phyloP scores from a whole-genome alignment of 345 rosid genomes.

The Triadica sebifera region DNA sequence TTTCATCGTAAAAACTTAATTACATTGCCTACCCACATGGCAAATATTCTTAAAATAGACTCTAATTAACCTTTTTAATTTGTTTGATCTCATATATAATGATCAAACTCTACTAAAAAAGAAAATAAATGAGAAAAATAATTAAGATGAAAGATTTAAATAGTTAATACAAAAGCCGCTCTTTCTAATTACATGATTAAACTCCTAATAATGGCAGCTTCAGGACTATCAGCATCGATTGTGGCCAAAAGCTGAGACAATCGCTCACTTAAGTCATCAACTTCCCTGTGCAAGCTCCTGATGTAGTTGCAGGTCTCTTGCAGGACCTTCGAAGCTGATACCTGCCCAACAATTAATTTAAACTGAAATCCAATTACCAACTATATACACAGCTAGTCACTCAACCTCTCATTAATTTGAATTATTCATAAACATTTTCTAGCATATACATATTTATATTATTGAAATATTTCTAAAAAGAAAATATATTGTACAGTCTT shows the following conservation, averaged over 20 bases:
- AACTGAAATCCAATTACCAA: not conserved
- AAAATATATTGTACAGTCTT: too few relatives aligned
- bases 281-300: slow-evolving; percentile 80
- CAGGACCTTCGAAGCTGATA: slow-evolving; percentile 82
- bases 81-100: slow-evolving; percentile 31
- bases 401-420: not conserved
- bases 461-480: too few relatives aligned
- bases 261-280: slow-evolving; percentile 84
- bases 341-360: slow-evolving; percentile 35
- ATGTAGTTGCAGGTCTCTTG: slow-evolving; percentile 97
- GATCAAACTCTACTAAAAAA: slow-evolving; percentile 29
- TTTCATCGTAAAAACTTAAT: slow-evolving; percentile 33
- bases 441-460: not conserved
- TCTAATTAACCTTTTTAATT: not conserved
- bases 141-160: not conserved
- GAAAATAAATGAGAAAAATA: not conserved
- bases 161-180: not conserved
- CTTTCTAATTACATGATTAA: slow-evolving; percentile 50
- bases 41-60: slow-evolving; percentile 10
- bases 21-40: slow-evolving; percentile 23
- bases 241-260: slow-evolving; percentile 79
- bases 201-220: slow-evolving; percentile 92
- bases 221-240: slow-evolving; percentile 80
- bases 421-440: not conserved
- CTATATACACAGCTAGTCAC: too few relatives aligned